Evolutionary conservation across 192 early-diverging fungal species (phyloP), one percentile per base, ranked within the genome.

Genomic region (Dispira parvispora): DNA sequence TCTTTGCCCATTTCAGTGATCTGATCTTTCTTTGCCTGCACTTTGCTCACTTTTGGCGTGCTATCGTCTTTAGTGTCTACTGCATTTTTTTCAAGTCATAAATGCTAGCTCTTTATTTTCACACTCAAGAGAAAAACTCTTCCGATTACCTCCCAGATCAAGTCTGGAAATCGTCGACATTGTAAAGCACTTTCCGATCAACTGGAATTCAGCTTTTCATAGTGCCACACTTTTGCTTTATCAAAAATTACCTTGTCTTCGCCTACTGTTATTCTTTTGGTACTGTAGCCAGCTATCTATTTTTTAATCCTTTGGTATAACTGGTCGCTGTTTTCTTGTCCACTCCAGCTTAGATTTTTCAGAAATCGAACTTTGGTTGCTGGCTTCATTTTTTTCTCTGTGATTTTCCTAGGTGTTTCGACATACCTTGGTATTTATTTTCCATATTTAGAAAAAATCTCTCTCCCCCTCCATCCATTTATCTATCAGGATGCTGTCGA

Each of bases 101-200:
- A 60, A 60, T 66, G 63, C 38, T 46, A 45, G 67, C 56, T 54
- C 67, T 69, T 67, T 77, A 77, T 42, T 56, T 55, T 14, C 75
- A 77, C 64, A 8, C 44, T n/a, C 68, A 63, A 65, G 75, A 77
- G 53, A 73, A 71, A 58, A 77, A 73, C 70, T 47, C 69, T 23
- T 64, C 60, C 26, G 75, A 77, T 56, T 77, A 77, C 55, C 66
- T 77, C 32, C 62, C 72, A 54, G 75, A 77, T 52, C 75, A 77
- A 52, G 63, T 77, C 46, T 77, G 75, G 75, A 77, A 71, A 62
- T 8, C 62, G 27, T 62, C 62, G 1, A 13, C 32, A 13, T 21
- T 60, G 14, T 60, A 42, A 60, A 27, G n/a, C 23, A 18, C 16
- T 50, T 23, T 56, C 12, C 54, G n/a, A 56, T 56, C 25, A 3